Evolutionary conservation across 306 rosid species (phyloP).

Genomic region (Pachyrhizus erosus): DNA sequence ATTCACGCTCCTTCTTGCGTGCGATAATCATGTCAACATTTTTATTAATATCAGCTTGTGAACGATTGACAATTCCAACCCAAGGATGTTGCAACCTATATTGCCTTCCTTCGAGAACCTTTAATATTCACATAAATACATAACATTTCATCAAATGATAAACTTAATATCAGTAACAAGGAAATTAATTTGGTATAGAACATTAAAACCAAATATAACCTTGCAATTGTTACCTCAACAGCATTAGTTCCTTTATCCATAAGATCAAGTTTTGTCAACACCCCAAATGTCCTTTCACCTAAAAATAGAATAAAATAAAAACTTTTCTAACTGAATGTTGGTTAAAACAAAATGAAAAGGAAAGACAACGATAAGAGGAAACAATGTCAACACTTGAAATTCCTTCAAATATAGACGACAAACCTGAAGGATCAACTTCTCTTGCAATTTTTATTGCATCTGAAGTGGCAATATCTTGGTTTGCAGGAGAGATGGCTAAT

Average conservation of each 20-base stretch:
- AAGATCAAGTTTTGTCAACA: slow-evolving; percentile 90
- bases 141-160: slow-evolving; percentile 15
- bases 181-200: not conserved
- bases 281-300: slow-evolving; percentile 98
- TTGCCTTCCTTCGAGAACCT: slow-evolving; percentile 92
- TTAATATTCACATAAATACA: slow-evolving; percentile 44
- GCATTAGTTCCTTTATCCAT: slow-evolving; percentile 66
- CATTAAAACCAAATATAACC: slow-evolving; percentile 24
- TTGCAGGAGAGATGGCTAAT: slow-evolving; percentile 94
- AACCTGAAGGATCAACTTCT: slow-evolving; percentile 95
- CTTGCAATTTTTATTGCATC: slow-evolving; percentile 92
- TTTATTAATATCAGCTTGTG: slow-evolving; percentile 57
- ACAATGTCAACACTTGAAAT: not conserved
- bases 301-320: slow-evolving; percentile 32
- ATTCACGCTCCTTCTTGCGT: slow-evolving; percentile 88
- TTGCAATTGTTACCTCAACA: slow-evolving; percentile 54
- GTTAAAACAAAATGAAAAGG: slow-evolving; percentile 18
- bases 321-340: not conserved
- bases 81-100: slow-evolving; percentile 91
- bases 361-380: slow-evolving; percentile 1
- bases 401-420: slow-evolving; percentile 29
- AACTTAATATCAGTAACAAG: not conserved
- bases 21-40: slow-evolving; percentile 91
- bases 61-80: slow-evolving; percentile 96
- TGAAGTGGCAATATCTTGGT: slow-evolving; percentile 98